Conservation (phyloP, 2,329 filamentous ascomycete genomes). For the Xylaria sp. region DNA sequence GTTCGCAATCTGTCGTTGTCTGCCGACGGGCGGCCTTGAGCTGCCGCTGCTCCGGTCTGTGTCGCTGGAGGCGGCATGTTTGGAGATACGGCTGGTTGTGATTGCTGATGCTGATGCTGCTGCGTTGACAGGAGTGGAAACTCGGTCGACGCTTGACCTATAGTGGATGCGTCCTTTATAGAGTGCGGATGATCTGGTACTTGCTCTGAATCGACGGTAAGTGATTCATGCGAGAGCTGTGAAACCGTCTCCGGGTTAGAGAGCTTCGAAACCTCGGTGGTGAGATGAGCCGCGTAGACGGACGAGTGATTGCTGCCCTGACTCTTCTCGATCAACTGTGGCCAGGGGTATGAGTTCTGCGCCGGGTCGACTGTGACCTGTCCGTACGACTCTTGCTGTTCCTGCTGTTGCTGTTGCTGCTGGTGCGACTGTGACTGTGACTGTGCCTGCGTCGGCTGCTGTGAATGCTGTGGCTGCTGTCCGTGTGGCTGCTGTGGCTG, state of each 20-base stretch:
- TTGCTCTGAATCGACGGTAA: constrained; percentile 46
- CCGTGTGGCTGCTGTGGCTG: constrained; percentile 6
- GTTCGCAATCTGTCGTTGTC: constrained; percentile 47
- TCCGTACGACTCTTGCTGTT: constrained; percentile 36
- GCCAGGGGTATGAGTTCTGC: constrained; percentile 36
- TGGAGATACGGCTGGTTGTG: constrained; percentile 32
- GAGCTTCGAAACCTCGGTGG: constrained; percentile 34
- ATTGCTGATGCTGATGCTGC: constrained; percentile 17
- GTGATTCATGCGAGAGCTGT: constrained; percentile 58
- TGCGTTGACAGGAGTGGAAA: constrained; percentile 22
- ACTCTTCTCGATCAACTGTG: constrained; percentile 29
- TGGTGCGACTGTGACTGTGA: constrained; percentile 32
- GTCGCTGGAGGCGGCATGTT: constrained; percentile 44
- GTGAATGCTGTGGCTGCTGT: background rate
- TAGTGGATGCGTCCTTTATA: constrained; percentile 40
- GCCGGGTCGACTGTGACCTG: constrained; percentile 39
- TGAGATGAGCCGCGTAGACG: constrained; percentile 28
- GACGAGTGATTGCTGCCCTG: constrained; percentile 28
- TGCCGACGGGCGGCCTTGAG: constrained; percentile 42
- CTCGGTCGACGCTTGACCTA: constrained; percentile 32
- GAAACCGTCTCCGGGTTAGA: constrained; percentile 56
- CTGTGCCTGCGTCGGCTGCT: constrained; percentile 18
- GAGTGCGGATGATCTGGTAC: constrained; percentile 39
- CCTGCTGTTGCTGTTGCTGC: background rate
- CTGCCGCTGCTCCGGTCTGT: constrained; percentile 36